Base-by-base conservation (phyloP, 768 basidiomycete genomes). In the Amanita phalloides region DNA sequence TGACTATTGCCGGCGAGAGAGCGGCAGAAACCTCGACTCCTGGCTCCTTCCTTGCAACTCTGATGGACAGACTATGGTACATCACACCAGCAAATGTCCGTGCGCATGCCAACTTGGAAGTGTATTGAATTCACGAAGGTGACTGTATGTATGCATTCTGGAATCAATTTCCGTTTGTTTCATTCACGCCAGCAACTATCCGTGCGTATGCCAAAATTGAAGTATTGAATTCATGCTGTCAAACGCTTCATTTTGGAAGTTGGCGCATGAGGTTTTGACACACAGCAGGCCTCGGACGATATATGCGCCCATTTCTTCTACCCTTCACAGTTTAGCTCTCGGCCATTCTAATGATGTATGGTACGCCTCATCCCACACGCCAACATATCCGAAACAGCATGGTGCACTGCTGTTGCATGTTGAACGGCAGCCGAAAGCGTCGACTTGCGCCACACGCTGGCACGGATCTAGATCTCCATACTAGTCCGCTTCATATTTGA, bases 1-100 rank as follows among this genome's bases (percentile, higher is more conserved):
- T 84, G 57, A 84, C 77, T 6, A 64, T 84, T 28, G 83, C 81
- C 1, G 76, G 81, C 7, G 81, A 86, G 59, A 37, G 81, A 13
- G 82, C 84, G 0, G 75, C 71, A 1, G 62, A 67, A 32, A 77
- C 84, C 25, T 71, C 70, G 53, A 84, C 83, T 0, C 76, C 82
- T 5, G 82, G 80, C 32, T 79, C 82, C 6, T 86, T 88, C 63
- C 65, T 84, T 23, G 68, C 80, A 28, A 80, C 75, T 0, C 62
- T 86, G 57, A 78, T 86, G 36, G 83, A 86, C 60, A 74, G 73
- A 48, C 61, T 84, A 43, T 78, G 66, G 62, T 50, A 55, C 0
- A 61, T 76, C 25, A 56, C 62, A 26, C 61, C 70, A 9, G 63
- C 65, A 9, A 61, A 62, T 8, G 61, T 75, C 30, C 56, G 56